A percentile compares a stretch with the other conserved stretches of the same genome.
Evolutionary conservation across 805 yeast species (phyloP).

Genomic region (Hyphopichia homilentoma): DNA sequence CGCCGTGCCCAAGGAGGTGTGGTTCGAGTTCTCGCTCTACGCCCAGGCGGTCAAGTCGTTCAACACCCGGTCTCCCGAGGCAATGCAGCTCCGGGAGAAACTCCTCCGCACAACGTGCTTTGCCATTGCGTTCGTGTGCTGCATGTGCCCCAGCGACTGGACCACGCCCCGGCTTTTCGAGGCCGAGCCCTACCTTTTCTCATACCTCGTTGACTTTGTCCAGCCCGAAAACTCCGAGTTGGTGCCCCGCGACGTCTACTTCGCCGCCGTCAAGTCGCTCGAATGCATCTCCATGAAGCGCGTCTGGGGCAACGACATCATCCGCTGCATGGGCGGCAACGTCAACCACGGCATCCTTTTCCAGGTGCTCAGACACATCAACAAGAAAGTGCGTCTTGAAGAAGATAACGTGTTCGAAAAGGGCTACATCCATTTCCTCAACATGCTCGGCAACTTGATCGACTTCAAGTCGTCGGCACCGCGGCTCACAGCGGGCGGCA

Average conservation of each 20-base stretch:
- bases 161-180: slow-evolving; percentile 67
- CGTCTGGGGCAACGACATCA: slow-evolving; percentile 70
- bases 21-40: slow-evolving; percentile 60
- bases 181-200: slow-evolving; percentile 64
- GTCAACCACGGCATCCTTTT: slow-evolving; percentile 81
- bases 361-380: slow-evolving; percentile 64
- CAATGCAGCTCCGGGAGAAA: slow-evolving; percentile 52
- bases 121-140: slow-evolving; percentile 61
- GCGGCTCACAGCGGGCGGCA: slow-evolving; percentile 70
- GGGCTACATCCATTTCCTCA: slow-evolving; percentile 55
- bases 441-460: slow-evolving; percentile 58
- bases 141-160: slow-evolving; percentile 52
- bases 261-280: slow-evolving; percentile 62
- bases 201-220: slow-evolving; percentile 67
- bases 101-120: slow-evolving; percentile 62
- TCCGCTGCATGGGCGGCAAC: slow-evolving; percentile 78
- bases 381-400: slow-evolving; percentile 44
- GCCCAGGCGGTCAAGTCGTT: slow-evolving; percentile 73
- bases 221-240: slow-evolving; percentile 52
- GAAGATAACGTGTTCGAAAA: slow-evolving; percentile 27
- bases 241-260: slow-evolving; percentile 51
- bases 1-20: slow-evolving; percentile 57
- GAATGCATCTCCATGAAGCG: slow-evolving; percentile 66
- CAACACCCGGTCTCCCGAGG: slow-evolving; percentile 50
- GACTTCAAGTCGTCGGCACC: slow-evolving; percentile 53